Percentiles rank a stretch among this genome's conserved stretches.
These are phyloP conservation scores for Venturia effusa DNA, from an alignment of 2,329 filamentous ascomycete species.

Conservation along the genomic window DNA sequence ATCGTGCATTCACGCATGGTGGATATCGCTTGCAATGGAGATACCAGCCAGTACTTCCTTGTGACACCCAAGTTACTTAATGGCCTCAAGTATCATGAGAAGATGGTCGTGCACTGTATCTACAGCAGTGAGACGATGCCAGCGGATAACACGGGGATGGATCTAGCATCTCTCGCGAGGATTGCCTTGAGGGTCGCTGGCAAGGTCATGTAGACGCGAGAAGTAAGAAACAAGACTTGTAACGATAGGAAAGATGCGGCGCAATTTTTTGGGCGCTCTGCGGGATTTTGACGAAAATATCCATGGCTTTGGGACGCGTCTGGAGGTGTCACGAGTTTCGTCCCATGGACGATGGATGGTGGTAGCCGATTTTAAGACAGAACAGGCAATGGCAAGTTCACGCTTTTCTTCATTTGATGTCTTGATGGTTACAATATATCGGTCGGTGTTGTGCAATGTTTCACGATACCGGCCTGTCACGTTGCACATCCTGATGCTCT, in stretches of 20 bases:
- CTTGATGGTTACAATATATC: background rate
- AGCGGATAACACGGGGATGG: slow-evolving; percentile 28
- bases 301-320: background rate
- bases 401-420: background rate
- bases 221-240: background rate
- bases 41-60: slow-evolving; percentile 75
- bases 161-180: slow-evolving; percentile 30
- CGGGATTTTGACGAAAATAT: background rate
- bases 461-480: background rate
- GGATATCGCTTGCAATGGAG: slow-evolving; percentile 82
- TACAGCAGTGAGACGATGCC: slow-evolving; percentile 66
- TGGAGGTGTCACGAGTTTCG: background rate
- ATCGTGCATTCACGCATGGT: slow-evolving; percentile 98
- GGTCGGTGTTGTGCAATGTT: background rate
- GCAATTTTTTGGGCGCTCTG: background rate
- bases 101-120: slow-evolving; percentile 92
- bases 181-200: slow-evolving; percentile 22
- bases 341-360: background rate
- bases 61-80: slow-evolving; percentile 93
- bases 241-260: background rate
- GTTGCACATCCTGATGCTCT: background rate
- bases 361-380: background rate
- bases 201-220: slow-evolving; percentile 16
- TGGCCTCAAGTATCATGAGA: slow-evolving; percentile 71
- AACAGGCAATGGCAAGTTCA: background rate